A percentile compares a stretch with the other conserved stretches of the same genome.
phyloP scores from a whole-genome alignment of 164 flowering plant species.

The Annona squamosa region DNA sequence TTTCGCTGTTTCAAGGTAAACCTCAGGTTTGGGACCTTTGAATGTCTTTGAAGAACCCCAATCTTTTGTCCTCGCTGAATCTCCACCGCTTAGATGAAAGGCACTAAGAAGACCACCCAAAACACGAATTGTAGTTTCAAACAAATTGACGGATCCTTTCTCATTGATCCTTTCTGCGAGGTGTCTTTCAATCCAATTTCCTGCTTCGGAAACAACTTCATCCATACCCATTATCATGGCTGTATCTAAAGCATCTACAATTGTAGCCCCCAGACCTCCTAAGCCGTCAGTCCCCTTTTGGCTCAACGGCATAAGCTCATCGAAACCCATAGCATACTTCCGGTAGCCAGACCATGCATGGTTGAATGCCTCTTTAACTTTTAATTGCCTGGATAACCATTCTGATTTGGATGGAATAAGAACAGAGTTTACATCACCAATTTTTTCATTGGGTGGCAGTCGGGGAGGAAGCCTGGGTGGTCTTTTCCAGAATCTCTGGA shows the following conservation, averaged over 20 bases:
- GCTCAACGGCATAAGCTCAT: constrained; percentile 90
- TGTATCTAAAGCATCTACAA: constrained; percentile 90
- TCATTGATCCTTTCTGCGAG: constrained; percentile 55
- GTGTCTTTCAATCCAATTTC: constrained; percentile 76
- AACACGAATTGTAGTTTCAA: constrained; percentile 97
- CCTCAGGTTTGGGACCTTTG: constrained; percentile 61
- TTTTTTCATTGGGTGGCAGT: constrained; percentile 61
- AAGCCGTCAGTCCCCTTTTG: constrained; percentile 72
- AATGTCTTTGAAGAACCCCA: constrained; percentile 14
- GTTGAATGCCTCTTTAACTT: constrained; percentile 72
- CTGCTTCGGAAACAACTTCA: constrained; percentile 74
- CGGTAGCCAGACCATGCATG: constrained; percentile 98
- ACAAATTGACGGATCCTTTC: constrained; percentile 89
- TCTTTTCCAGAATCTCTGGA: constrained; percentile 52
- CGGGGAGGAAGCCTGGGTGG: constrained; percentile 92
- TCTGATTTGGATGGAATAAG: constrained; percentile 18
- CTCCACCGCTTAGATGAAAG: constrained; percentile 81
- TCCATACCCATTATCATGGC: constrained; percentile 92
- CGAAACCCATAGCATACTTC: constrained; percentile 79
- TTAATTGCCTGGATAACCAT: constrained; percentile 62
- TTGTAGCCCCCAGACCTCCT: constrained; percentile 93
- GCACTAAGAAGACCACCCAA: constrained; percentile 97
- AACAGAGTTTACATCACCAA: constrained; percentile 18
- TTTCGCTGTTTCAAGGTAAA: constrained; percentile 72
- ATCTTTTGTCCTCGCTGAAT: constrained; percentile 21